These are phyloP conservation scores for Catharanthus roseus DNA, from an alignment of 257 asterid genomes.

Conservation along the genomic window DNA sequence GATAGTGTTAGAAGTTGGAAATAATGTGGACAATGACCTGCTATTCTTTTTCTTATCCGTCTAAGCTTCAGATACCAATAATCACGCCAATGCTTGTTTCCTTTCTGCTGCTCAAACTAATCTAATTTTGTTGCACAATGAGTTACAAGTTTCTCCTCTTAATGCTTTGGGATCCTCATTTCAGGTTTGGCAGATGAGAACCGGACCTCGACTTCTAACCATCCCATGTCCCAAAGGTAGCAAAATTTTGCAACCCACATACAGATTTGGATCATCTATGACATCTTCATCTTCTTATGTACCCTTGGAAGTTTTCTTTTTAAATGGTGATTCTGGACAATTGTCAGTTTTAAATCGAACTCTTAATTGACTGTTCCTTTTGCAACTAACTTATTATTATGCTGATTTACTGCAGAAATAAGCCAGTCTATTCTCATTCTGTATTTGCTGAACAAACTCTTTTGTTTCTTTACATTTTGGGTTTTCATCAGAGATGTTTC, in stretches of 20 bases:
- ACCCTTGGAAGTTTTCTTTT: conserved; percentile 81
- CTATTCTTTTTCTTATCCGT: no score
- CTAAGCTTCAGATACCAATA: background rate
- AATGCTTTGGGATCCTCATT: conserved; percentile 10
- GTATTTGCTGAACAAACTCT: no score
- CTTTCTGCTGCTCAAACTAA: background rate
- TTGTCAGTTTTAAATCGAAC: conserved; percentile 62
- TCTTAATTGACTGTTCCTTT: conserved; percentile 33
- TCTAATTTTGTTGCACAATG: conserved; percentile 2
- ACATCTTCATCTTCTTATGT: conserved; percentile 40
- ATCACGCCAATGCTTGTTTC: background rate
- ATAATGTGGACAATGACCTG: no score
- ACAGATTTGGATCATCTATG: conserved; percentile 60
- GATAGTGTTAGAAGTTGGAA: no score
- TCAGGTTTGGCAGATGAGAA: conserved; percentile 99
- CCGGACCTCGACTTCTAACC: conserved; percentile 83
- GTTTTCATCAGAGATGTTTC: no score
- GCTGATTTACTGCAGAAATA: background rate
- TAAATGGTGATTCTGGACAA: conserved; percentile 95
- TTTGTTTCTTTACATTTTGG: no score
- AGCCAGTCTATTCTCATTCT: conserved; percentile 1
- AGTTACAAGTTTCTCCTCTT: background rate
- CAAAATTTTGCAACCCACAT: conserved; percentile 82
- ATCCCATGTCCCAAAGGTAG: conserved; percentile 88
- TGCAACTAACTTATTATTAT: background rate